Evolutionary conservation across 1,139 yeast species (phyloP).

Genomic region (Geotrichum phurueaensis): DNA sequence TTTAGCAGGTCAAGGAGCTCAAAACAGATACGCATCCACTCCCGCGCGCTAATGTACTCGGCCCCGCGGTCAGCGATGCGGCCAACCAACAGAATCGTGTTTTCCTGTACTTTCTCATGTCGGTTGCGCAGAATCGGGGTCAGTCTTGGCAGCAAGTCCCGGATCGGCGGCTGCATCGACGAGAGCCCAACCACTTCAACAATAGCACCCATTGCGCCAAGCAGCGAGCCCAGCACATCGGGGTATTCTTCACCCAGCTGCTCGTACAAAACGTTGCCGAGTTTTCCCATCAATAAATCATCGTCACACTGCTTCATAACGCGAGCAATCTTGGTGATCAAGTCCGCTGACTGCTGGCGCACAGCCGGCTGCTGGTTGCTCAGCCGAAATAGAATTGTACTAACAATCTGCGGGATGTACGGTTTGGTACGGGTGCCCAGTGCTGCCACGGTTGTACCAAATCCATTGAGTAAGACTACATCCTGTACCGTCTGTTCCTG

Average conservation of each 20-base stretch:
- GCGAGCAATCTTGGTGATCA: constrained; percentile 61
- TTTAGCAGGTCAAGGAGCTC: constrained; percentile 85
- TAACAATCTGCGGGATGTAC: constrained; percentile 66
- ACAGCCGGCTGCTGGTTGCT: constrained; percentile 68
- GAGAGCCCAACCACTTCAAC: constrained; percentile 42
- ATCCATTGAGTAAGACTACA: constrained; percentile 51
- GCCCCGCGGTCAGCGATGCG: constrained; percentile 79
- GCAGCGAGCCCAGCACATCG: constrained; percentile 81
- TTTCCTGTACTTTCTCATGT: constrained; percentile 87
- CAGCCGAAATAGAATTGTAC: constrained; percentile 67
- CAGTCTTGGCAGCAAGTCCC: constrained; percentile 77
- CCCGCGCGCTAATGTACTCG: constrained; percentile 81
- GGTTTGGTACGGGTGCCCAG: constrained; percentile 68
- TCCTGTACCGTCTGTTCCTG: constrained; percentile 63
- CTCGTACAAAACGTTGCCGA: constrained; percentile 77
- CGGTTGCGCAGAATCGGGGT: constrained; percentile 89
- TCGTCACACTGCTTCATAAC: constrained; percentile 65
- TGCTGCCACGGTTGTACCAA: constrained; percentile 61
- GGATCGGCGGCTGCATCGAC: constrained; percentile 72
- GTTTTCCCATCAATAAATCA: constrained; percentile 54
- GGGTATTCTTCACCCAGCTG: constrained; percentile 94
- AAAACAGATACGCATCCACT: constrained; percentile 96
- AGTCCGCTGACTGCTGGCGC: constrained; percentile 81
- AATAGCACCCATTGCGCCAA: constrained; percentile 59
- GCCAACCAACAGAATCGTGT: constrained; percentile 75